Evolutionary conservation across 768 basidiomycete genomes (phyloP).

Genomic region (Panaeolus cyanescens): DNA sequence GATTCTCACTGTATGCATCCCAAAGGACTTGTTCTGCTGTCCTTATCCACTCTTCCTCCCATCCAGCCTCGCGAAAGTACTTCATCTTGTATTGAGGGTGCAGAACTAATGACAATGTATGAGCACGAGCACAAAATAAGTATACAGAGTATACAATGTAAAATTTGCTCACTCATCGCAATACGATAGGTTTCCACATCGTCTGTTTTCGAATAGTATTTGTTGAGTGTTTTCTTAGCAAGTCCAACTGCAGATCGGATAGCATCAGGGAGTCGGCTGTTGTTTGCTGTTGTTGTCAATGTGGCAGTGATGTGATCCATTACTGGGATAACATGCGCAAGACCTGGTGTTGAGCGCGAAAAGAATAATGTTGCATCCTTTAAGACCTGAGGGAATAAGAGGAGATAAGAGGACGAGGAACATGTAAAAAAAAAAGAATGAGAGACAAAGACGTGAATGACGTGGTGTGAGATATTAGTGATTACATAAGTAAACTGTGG

Average conservation of each 20-base stretch:
- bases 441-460: too few relatives aligned
- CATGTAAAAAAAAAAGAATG: too few relatives aligned
- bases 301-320: constrained; percentile 24
- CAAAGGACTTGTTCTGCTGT: constrained; percentile 18
- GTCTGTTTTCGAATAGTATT: constrained; percentile 33
- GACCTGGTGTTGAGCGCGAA: constrained; percentile 11
- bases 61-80: constrained; percentile 26
- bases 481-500: background rate
- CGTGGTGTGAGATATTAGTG: too few relatives aligned
- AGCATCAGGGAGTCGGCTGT: constrained; percentile 7
- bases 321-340: constrained; percentile 18
- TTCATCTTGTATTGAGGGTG: constrained; percentile 28
- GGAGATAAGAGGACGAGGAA: background rate
- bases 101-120: constrained; percentile 20
- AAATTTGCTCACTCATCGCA: constrained; percentile 29
- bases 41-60: constrained; percentile 26
- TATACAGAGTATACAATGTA: background rate
- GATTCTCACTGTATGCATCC: background rate
- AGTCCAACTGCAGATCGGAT: constrained; percentile 23
- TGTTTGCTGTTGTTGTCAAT: constrained; percentile 9
- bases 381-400: constrained; percentile 8
- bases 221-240: constrained; percentile 28
- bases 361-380: constrained; percentile 16
- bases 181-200: constrained; percentile 30
- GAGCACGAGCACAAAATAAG: background rate